Base-by-base conservation (phyloP, 352 stramenopile species). In the Pythium phragmitis region DNA sequence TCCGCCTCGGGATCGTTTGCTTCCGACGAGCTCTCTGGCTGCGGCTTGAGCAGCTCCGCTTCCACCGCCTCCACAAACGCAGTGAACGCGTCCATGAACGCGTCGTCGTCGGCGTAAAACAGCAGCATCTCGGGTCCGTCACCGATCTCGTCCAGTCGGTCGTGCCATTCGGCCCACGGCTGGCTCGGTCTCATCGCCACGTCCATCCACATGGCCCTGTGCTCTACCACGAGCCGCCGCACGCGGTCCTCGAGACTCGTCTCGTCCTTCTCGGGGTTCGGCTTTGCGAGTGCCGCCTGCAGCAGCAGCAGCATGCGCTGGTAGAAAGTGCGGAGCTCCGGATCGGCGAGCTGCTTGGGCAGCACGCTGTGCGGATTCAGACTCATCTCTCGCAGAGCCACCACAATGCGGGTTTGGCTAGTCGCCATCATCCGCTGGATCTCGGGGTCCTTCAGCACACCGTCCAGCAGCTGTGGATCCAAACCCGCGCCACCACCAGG, bases 51-150 rank as follows among this genome's bases (percentile, higher is more conserved):
- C 34, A 39, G 7, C 34, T 45, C 13, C 11, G 11, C 11, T 19
- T 66, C 55, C 23, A 67, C 28, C 0, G 33, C 16, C 19, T 51
- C 37, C 37, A 91, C 60, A 69, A 89, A 88, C 16, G 19, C 36
- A 23, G 70, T 67, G 9, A 89, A 51, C 2, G 26, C 42, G 5
- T 26, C 48, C n/a, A 74, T 63, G 49, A 89, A 88, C 23, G 37
- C 69, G 16, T 62, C 56, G 42, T 88, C 72, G 52, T 91, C 82
- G 9, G 75, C 53, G 62, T 91, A 82, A 43, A 91, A 91, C 36
- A 91, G 59, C 34, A 91, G 52, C 66, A 91, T 43, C 55, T 88
- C 82, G 0, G 82, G 82, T 56, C 84, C 79, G n/a, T 89, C 82
- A 17, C 75, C 76, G 58, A 91, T 74, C 55, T 89, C 82, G 17